Evolutionary conservation across 2,329 filamentous ascomycete species (phyloP).

Genomic region (Gyromitra esculenta): DNA sequence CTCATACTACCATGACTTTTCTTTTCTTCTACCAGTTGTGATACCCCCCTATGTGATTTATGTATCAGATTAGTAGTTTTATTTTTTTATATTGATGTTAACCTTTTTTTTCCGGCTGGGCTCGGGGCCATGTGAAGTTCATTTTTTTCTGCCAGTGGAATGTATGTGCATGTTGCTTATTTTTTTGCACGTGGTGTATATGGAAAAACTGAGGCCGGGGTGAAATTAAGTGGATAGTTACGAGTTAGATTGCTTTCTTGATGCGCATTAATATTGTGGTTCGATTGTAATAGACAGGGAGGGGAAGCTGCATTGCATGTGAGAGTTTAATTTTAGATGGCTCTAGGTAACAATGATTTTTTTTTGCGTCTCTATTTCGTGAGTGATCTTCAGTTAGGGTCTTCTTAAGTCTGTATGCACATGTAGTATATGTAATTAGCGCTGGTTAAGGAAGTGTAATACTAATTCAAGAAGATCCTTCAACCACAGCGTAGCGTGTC

Average conservation of each 20-base stretch:
- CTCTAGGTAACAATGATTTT: neutral
- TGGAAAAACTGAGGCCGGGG: neutral
- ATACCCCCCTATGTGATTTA: conserved; percentile 25
- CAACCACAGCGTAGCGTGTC: too few relatives aligned
- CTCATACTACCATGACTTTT: conserved; percentile 15
- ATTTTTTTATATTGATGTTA: conserved; percentile 10
- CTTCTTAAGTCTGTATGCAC: neutral
- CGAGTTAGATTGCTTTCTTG: neutral
- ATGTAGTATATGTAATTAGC: too few relatives aligned
- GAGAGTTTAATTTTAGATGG: conserved; percentile 27
- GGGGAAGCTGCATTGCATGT: neutral
- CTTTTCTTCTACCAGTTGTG: conserved; percentile 24
- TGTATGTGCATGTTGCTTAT: conserved; percentile 12
- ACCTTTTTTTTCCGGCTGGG: neutral
- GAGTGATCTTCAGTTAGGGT: too few relatives aligned
- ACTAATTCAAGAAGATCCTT: too few relatives aligned
- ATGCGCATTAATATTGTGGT: neutral
- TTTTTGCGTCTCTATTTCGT: neutral
- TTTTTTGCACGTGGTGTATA: neutral
- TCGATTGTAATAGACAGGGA: neutral
- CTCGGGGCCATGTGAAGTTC: neutral
- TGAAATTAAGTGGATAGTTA: neutral
- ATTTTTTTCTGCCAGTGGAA: conserved; percentile 1
- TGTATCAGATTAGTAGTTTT: neutral
- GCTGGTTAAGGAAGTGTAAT: too few relatives aligned